phyloP scores from a whole-genome alignment of 345 rosid species.

The Salix koriyanagi region DNA sequence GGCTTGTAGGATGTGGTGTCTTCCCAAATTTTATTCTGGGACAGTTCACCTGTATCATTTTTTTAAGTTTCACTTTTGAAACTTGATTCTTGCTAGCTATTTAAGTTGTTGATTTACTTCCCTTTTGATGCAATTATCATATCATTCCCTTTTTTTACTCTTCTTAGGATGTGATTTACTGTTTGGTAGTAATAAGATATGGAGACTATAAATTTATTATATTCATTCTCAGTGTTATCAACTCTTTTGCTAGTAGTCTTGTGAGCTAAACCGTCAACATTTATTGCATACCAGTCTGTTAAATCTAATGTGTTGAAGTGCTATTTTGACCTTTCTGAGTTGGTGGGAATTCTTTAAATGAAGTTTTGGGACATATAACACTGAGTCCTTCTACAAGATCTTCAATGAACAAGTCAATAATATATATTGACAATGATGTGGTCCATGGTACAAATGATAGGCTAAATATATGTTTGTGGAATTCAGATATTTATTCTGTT shows the following conservation, averaged over 20 bases:
- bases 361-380: background rate
- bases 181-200: background rate
- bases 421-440: too few species aligned
- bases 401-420: too few species aligned
- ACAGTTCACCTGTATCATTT: background rate
- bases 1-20: background rate
- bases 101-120: too few species aligned
- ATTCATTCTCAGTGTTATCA: background rate
- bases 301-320: background rate
- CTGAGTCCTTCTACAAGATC: too few species aligned
- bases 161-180: conserved; percentile 1
- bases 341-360: background rate
- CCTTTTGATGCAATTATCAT: background rate
- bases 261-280: background rate
- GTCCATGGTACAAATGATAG: too few species aligned
- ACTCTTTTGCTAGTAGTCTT: background rate
- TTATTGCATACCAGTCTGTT: background rate
- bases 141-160: background rate
- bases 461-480: too few species aligned
- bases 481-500: too few species aligned
- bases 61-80: background rate
- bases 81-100: background rate
- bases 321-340: background rate
- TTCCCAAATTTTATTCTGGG: background rate
- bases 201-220: background rate